Base-by-base conservation (phyloP, 106 monocot species). In the Platanthera zijinensis region DNA sequence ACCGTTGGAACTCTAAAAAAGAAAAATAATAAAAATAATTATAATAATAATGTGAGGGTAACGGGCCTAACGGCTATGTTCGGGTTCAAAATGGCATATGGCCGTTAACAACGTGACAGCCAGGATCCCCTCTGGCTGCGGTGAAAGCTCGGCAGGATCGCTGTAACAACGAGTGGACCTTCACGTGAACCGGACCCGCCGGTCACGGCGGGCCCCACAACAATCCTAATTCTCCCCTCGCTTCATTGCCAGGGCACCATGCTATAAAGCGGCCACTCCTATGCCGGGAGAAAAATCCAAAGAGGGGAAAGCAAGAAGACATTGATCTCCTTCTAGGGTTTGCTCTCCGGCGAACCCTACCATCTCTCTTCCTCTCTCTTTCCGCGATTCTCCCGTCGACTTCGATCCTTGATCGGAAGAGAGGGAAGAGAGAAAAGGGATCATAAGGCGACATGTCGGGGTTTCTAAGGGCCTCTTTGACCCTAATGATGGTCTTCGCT, bases 391-490 rank as follows among this genome's bases (percentile, higher is more conserved):
- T 48, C 50, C 72, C 17, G n/a, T 12, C 50, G 2, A 21, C 19
- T 51, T 48, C 5, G 22, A 73, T 21, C 73, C 25, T 25, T 19
- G 25, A 19, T 8, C 8, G 9, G 72, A 72, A 50, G 73, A 73
- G 21, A 21, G 28, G 73, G 28, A 46, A 73, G 73, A 73, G 50
- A 50, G 73, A 73, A 50, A 72, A 30, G 52, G 73, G 9, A 6
- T 9, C 9, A 52, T 19, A 52, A 52, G 52, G 51, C 2, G 74
- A 53, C 46, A 77, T 67, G 52, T 59, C 82, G 25, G 81, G 18
- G 47, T 48, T 50, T 11, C 57, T 72, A 15, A 75, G 74, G 75
- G 54, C 74, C 52, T 51, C 78, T 8, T 48, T 71, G 8, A 69
- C 75, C 12, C 12, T 75, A 30, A 5, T 75, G 68, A 30, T 57